A percentile compares a stretch with the other conserved stretches of the same genome.
Conservation (phyloP, 805 yeast species). For the Naumovozyma castellii region DNA sequence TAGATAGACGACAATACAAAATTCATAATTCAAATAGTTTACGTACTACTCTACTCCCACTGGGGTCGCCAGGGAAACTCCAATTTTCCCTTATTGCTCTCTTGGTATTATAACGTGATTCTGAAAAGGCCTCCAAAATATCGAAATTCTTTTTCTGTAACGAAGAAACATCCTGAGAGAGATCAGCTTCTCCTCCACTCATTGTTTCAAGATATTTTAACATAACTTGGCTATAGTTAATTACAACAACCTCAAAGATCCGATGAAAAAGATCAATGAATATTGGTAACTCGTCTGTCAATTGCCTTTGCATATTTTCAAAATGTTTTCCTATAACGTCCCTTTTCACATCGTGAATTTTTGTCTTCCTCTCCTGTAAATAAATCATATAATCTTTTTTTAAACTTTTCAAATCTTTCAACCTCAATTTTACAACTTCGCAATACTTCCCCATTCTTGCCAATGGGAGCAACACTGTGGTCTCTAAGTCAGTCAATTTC, state of each 20-base stretch:
- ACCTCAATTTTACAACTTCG: slow-evolving; percentile 14
- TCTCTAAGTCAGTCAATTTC: slow-evolving; percentile 20
- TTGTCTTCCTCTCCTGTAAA: slow-evolving; percentile 16
- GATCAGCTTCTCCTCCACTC: slow-evolving; percentile 24
- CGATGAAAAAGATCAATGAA: slow-evolving; percentile 12
- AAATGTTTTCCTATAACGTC: slow-evolving; percentile 25
- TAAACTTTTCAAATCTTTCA: slow-evolving; percentile 26
- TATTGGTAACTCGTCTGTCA: slow-evolving; percentile 27
- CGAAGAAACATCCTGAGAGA: slow-evolving; percentile 19
- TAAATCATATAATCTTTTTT: slow-evolving; percentile 29
- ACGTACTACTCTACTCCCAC: slow-evolving; percentile 20
- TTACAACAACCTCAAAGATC: slow-evolving; percentile 12
- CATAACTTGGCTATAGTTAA: slow-evolving; percentile 15
- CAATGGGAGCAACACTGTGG: slow-evolving; percentile 25
- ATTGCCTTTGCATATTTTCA: slow-evolving; percentile 20
- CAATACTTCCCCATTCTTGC: slow-evolving; percentile 19
- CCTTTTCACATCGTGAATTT: slow-evolving; percentile 19
- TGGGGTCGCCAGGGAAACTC: slow-evolving; percentile 12
- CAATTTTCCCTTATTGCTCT: slow-evolving; percentile 26
- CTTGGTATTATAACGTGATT: slow-evolving; percentile 24
- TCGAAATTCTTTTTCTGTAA: slow-evolving; percentile 30
- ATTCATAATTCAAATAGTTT: slow-evolving; percentile 20
- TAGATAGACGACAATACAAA: too few species aligned
- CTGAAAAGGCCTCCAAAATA: slow-evolving; percentile 29
- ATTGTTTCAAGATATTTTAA: slow-evolving; percentile 27